These are phyloP conservation scores for Streptanthus diversifolius DNA, from an alignment of 345 rosid genomes.

Conservation along the genomic window DNA sequence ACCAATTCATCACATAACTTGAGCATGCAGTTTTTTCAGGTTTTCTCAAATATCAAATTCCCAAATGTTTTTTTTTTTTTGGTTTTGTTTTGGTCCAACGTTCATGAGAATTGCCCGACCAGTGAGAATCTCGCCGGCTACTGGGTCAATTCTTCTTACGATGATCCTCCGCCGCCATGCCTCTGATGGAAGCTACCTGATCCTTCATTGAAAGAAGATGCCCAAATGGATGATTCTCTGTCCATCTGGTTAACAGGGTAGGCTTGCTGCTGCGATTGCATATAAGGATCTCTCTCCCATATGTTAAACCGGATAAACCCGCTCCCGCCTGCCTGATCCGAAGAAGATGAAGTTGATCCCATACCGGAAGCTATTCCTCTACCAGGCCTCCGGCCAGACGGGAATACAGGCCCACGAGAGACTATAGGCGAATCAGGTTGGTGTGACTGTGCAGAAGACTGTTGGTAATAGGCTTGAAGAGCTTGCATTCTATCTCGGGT, in stretches of 20 bases:
- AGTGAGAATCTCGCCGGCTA: slow-evolving; percentile 11
- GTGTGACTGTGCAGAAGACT: slow-evolving; percentile 36
- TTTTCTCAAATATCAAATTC: slow-evolving; percentile 29
- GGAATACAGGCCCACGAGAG: slow-evolving; percentile 46
- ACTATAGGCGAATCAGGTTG: slow-evolving; percentile 54
- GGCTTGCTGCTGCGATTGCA: slow-evolving; percentile 35
- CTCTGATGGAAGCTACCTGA: slow-evolving; percentile 61
- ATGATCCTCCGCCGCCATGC: slow-evolving; percentile 60
- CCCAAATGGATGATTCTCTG: slow-evolving; percentile 45
- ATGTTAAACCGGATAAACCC: slow-evolving; percentile 61
- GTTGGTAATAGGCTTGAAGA: slow-evolving; percentile 93
- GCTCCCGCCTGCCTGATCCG: slow-evolving; percentile 63
- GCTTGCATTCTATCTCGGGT: slow-evolving; percentile 89
- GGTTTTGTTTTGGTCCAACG: slow-evolving; percentile 7
- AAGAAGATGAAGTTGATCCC: slow-evolving; percentile 57
- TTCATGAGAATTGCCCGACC: slow-evolving; percentile 18
- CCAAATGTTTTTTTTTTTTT: slow-evolving; percentile 14
- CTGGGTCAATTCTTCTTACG: slow-evolving; percentile 44
- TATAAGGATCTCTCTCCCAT: slow-evolving; percentile 75
- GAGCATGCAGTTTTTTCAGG: slow-evolving; percentile 35
- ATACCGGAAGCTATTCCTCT: slow-evolving; percentile 53
- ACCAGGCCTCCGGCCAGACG: slow-evolving; percentile 52
- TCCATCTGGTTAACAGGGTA: slow-evolving; percentile 59
- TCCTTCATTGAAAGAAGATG: slow-evolving; percentile 58
- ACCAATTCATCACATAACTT: slow-evolving; percentile 56